Conservation (phyloP, 345 rosid genomes). For the Conringia planisiliqua region DNA sequence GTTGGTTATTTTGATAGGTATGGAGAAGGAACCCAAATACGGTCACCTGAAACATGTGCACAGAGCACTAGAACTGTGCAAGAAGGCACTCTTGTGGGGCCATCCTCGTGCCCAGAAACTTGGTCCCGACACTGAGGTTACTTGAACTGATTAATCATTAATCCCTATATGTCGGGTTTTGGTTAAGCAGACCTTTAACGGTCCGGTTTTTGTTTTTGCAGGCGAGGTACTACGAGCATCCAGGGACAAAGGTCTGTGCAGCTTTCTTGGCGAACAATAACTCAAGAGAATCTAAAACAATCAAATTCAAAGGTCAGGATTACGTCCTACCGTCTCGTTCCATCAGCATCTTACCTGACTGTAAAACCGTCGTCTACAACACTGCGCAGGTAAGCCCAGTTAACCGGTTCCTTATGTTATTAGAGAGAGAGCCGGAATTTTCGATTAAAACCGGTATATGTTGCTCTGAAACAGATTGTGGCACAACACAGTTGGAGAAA, state of each 20-base stretch:
- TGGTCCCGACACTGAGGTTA: slow-evolving; percentile 50
- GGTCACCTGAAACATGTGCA: slow-evolving; percentile 87
- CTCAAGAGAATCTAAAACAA: slow-evolving; percentile 32
- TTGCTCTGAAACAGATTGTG: slow-evolving; percentile 41
- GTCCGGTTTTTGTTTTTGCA: slow-evolving; percentile 22
- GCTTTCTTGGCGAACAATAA: slow-evolving; percentile 82
- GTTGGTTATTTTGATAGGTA: slow-evolving; percentile 33
- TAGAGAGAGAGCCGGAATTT: neutral
- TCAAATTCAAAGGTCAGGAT: slow-evolving; percentile 49
- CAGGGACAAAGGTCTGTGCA: slow-evolving; percentile 52
- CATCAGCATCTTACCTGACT: slow-evolving; percentile 84
- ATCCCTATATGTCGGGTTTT: neutral
- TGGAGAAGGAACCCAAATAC: slow-evolving; percentile 68
- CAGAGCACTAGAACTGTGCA: slow-evolving; percentile 59
- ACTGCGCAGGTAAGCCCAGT: slow-evolving; percentile 27
- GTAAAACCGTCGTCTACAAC: slow-evolving; percentile 73
- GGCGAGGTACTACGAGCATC: slow-evolving; percentile 56
- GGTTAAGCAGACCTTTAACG: neutral
- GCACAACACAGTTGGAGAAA: slow-evolving; percentile 74
- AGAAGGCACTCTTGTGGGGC: slow-evolving; percentile 74
- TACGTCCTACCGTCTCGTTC: slow-evolving; percentile 59
- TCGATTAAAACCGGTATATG: neutral
- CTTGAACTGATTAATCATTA: neutral
- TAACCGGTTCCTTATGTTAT: neutral
- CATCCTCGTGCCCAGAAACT: slow-evolving; percentile 28